Base-by-base conservation (phyloP, 2,329 filamentous ascomycete species). In the Neocucurbitaria cava region DNA sequence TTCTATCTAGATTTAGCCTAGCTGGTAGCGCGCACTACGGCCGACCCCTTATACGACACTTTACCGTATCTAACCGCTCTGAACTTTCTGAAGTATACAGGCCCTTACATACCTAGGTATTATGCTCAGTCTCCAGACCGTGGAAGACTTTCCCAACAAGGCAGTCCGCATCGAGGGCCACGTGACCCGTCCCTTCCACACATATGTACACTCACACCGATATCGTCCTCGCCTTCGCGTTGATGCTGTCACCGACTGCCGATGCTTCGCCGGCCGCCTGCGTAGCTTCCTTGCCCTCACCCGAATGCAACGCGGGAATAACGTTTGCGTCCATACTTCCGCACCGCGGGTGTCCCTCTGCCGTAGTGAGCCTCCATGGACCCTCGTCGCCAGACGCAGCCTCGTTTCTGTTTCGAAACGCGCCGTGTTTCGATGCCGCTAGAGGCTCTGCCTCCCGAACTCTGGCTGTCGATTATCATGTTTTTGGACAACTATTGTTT, bases 401-500 rank as follows among this genome's bases (percentile, higher is more conserved):
- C 50, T 40, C 49, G 33, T 43, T 45, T 54, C 49, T 51, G 49
- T 58, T 47, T 59, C 58, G 51, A 56, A 46, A 53, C 52, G 55
- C 48, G 30, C 46, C 51, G 46, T 47, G 48, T 38, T 56, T 49
- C 36, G 36, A 56, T 56, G 52, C 49, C 49, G 44, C 38, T 40
- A 44, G 42, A 58, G 38, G 38, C 31, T 33, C 56, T 66, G 35
- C 62, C 65, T 20, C 39, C 50, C 15, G 64, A 62, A 28, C 44
- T 67, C 10, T 67, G 56, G 56, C 46, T 55, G 23, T 44, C 56
- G 26, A 57, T 61, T 47, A 54, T 67, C 44, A 43, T 44, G 28
- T 36, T 41, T 28, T 40, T 65, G 20, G 55, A 59, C 50, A 54
- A 62, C 57, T 51, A 49, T 41, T 62, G 62, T 58, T 65, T 66